Percentiles rank a stretch among this genome's conserved stretches.
Evolutionary conservation across 2,329 filamentous ascomycete genomes (phyloP).

Genomic region (Trichoderma citrinoviride): DNA sequence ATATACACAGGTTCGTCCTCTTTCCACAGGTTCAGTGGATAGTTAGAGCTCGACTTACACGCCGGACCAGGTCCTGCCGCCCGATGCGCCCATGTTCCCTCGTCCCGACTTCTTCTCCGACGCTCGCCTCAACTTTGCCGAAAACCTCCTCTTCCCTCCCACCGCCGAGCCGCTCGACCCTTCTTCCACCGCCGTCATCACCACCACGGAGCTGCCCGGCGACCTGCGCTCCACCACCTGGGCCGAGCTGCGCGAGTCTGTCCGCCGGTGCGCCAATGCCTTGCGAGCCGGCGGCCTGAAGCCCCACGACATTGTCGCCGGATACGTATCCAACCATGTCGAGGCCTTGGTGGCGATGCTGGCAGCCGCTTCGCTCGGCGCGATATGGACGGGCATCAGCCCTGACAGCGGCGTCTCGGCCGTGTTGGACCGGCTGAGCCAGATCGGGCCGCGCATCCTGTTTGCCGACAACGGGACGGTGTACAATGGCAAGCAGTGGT

Average conservation of each 20-base stretch:
- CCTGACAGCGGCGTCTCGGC: slow-evolving; percentile 90
- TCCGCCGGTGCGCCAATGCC: slow-evolving; percentile 68
- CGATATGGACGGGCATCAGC: slow-evolving; percentile 89
- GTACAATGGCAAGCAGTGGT: slow-evolving; percentile 89
- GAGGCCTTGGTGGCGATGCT: slow-evolving; percentile 88
- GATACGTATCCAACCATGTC: slow-evolving; percentile 85
- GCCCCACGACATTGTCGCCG: slow-evolving; percentile 57
- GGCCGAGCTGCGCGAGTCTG: slow-evolving; percentile 74
- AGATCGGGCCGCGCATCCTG: slow-evolving; percentile 78
- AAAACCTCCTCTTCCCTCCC: slow-evolving; percentile 84
- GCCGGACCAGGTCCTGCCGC: slow-evolving; percentile 60
- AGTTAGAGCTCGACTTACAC: background rate
- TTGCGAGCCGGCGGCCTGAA: slow-evolving; percentile 64
- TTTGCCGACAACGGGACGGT: slow-evolving; percentile 85
- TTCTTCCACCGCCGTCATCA: slow-evolving; percentile 68
- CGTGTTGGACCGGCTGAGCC: slow-evolving; percentile 79
- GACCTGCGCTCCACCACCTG: slow-evolving; percentile 63
- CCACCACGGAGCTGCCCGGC: slow-evolving; percentile 69
- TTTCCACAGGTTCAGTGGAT: background rate
- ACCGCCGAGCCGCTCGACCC: slow-evolving; percentile 44
- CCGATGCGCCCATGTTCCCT: slow-evolving; percentile 72
- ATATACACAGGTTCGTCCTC: slow-evolving; percentile 55
- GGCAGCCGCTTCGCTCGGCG: slow-evolving; percentile 76
- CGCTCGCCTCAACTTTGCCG: slow-evolving; percentile 83
- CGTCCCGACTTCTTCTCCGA: slow-evolving; percentile 81